These are phyloP conservation scores for Kluyveromyces starmeri DNA, from an alignment of 805 yeast genomes.

Conservation along the genomic window DNA sequence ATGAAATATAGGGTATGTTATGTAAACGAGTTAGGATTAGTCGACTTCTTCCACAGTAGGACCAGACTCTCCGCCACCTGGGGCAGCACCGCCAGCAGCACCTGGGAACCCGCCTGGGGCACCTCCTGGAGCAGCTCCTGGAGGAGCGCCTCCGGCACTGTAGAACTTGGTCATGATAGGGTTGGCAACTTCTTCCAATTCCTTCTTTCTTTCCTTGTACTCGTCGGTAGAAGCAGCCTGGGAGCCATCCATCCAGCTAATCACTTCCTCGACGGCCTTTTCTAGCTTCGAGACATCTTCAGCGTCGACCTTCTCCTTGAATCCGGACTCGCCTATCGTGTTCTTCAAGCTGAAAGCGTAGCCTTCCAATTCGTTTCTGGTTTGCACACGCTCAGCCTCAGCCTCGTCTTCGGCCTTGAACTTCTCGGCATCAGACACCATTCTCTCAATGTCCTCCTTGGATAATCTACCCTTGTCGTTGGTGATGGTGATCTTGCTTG, in stretches of 20 bases:
- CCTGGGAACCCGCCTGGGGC: constrained; percentile 49
- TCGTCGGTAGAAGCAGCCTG: constrained; percentile 91
- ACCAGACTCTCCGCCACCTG: constrained; percentile 40
- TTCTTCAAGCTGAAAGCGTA: constrained; percentile 90
- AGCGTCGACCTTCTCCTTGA: constrained; percentile 72
- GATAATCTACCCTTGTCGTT: constrained; percentile 98
- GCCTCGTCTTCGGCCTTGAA: constrained; percentile 93
- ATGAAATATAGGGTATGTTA: too few relatives aligned
- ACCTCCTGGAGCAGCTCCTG: constrained; percentile 55
- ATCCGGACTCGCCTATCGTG: constrained; percentile 62
- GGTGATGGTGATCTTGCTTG: constrained; percentile 94
- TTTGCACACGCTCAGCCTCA: constrained; percentile 86
- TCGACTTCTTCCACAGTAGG: constrained; percentile 82
- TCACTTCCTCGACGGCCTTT: constrained; percentile 77
- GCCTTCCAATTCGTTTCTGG: constrained; percentile 93
- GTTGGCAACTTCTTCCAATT: constrained; percentile 88
- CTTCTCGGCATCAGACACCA: constrained; percentile 97
- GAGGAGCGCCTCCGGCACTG: constrained; percentile 84
- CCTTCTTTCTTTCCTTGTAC: constrained; percentile 88
- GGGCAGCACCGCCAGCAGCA: constrained; percentile 29
- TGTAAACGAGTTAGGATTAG: constrained; percentile 34
- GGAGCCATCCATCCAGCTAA: constrained; percentile 87
- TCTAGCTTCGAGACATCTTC: constrained; percentile 59
- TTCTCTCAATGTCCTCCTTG: constrained; percentile 94
- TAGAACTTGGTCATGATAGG: constrained; percentile 96